phyloP scores from a whole-genome alignment of 768 basidiomycete genomes.

The Boletus rubroflammeus region DNA sequence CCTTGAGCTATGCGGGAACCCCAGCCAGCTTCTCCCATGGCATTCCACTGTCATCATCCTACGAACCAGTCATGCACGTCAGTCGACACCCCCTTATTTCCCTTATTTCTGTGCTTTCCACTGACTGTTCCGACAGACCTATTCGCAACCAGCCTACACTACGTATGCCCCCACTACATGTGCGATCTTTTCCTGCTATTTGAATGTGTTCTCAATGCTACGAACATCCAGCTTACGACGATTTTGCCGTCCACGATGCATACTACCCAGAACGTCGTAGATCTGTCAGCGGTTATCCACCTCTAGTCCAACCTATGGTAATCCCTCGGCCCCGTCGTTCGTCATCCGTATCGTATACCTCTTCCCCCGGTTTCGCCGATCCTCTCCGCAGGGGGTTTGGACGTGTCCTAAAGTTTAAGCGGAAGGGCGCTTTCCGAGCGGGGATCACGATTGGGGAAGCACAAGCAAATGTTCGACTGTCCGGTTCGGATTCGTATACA shows the following conservation, averaged over 20 bases:
- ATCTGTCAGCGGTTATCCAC: conserved; percentile 19
- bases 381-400: conserved; percentile 48
- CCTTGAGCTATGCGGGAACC: conserved; percentile 33
- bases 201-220: conserved; percentile 1
- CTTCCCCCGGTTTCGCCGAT: conserved; percentile 37
- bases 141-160: conserved; percentile 44
- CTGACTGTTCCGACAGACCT: conserved; percentile 25
- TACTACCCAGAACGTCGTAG: conserved; percentile 42
- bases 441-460: conserved; percentile 70
- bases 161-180: conserved; percentile 45
- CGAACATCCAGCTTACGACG: conserved; percentile 48
- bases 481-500: conserved; percentile 59
- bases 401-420: conserved; percentile 65
- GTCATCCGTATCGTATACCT: conserved; percentile 39
- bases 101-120: background rate
- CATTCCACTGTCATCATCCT: conserved; percentile 36
- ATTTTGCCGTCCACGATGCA: conserved; percentile 43
- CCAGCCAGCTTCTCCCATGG: conserved; percentile 12
- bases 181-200: conserved; percentile 21
- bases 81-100: conserved; percentile 9
- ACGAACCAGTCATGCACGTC: conserved; percentile 45
- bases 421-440: conserved; percentile 60
- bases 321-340: conserved; percentile 32
- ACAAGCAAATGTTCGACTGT: conserved; percentile 57
- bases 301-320: conserved; percentile 21